Base-by-base conservation (phyloP, 257 asterid genomes). In the Verbena officinalis region DNA sequence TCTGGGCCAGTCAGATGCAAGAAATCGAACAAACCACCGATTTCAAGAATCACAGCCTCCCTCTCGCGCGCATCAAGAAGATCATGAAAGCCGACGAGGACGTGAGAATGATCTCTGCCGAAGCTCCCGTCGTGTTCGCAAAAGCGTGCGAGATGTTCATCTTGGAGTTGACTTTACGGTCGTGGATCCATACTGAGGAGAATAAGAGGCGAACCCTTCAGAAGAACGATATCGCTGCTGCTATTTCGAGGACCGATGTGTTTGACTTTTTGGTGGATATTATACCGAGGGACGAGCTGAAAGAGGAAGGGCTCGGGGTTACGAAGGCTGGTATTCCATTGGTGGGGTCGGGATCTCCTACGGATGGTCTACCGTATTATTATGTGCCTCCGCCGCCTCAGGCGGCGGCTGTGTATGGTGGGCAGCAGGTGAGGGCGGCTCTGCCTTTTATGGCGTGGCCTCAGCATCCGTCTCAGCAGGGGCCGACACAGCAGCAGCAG, bases 111-210 rank as follows among this genome's bases (percentile, higher is more conserved):
- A 83, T 86, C 11, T 86, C 94, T 13, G 85, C 89, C 7, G 94
- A 86, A 71, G 94, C 94, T 19, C 87, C 90, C 0, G 81, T 86
- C 6, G 53, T 86, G 31, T 86, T 86, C 4, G 84, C 94, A 21
- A 86, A 86, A 72, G 95, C 95, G 0, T 86, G 90, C 11, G 90
- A 86, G 77, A 83, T 86, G 82, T 83, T 86, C 76, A 80, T 83
- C 69, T 50, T 83, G 83, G 95, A 86, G 75, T 75, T 86, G 46
- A 86, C 86, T 0, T 65, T 83, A 43, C 77, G 90, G 31, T 77
- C 90, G 4, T 83, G 90, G 95, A 75, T 83, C 59, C 83, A 86
- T 46, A 81, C 90, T 0, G 95, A 83, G 56, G 95, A 86, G 51
- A 86, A 81, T 79, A 86, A 86, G 48, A 75, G 94, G 75, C 73